Percentiles rank a stretch among this genome's conserved stretches.
Evolutionary conservation across 768 basidiomycete species (phyloP).

Genomic region (Kondoa malvinella): DNA sequence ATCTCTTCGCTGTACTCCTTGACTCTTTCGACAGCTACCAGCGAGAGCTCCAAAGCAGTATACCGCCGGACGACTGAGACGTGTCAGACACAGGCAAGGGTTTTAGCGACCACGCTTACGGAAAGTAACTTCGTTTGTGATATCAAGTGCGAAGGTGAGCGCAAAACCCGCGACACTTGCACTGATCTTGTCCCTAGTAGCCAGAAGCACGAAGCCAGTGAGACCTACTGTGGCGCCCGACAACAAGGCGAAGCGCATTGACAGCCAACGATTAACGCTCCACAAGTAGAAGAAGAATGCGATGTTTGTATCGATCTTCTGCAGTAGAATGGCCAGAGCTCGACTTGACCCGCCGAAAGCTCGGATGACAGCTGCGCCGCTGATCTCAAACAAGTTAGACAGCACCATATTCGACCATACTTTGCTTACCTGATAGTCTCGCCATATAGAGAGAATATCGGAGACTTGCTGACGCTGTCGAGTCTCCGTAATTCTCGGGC

Average conservation of each 20-base stretch:
- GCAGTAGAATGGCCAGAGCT: constrained; percentile 3
- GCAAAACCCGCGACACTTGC: constrained; percentile 22
- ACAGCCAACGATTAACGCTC: constrained; percentile 25
- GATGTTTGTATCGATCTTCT: neutral
- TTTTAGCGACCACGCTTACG: constrained; percentile 9
- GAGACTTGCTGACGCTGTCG: constrained; percentile 32
- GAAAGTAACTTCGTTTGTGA: constrained; percentile 26
- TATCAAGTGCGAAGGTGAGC: constrained; percentile 18
- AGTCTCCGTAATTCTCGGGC: constrained; percentile 35
- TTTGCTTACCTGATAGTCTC: too few species aligned
- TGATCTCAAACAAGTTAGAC: too few species aligned
- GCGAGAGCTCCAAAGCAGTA: constrained; percentile 25
- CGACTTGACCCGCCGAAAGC: constrained; percentile 25
- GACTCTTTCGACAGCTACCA: constrained; percentile 30
- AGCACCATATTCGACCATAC: too few species aligned
- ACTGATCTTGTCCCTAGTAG: constrained; percentile 19
- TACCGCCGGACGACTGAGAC: constrained; percentile 18
- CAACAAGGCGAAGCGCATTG: constrained; percentile 24
- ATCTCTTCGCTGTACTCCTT: constrained; percentile 22
- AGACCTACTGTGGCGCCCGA: constrained; percentile 19
- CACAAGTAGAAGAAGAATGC: constrained; percentile 23
- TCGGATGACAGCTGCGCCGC: constrained; percentile 29
- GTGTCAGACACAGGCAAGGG: neutral
- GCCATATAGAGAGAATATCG: constrained; percentile 28
- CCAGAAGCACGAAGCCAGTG: constrained; percentile 23